These are phyloP conservation scores for Nasturtium officinale DNA, from an alignment of 345 rosid genomes.

Conservation along the genomic window DNA sequence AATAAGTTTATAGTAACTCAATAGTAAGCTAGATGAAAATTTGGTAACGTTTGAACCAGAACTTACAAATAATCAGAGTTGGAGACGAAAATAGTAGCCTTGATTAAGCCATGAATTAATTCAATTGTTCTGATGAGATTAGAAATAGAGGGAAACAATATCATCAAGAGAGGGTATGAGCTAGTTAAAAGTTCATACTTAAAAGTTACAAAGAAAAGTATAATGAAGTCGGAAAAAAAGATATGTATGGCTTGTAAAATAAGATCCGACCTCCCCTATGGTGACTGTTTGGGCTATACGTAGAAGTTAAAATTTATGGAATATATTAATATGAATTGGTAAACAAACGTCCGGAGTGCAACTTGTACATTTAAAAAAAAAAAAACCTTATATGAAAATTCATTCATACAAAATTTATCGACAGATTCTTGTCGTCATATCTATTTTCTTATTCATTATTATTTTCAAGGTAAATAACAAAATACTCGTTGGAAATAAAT, in stretches of 20 bases:
- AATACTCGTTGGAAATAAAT: conserved; percentile 17
- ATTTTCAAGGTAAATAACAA: background rate
- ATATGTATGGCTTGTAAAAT: background rate
- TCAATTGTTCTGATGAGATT: background rate
- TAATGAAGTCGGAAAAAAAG: too few relatives aligned
- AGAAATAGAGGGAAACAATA: too few relatives aligned
- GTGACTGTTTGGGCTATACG: too few relatives aligned
- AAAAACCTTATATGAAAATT: background rate
- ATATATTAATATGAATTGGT: too few relatives aligned
- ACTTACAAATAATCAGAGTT: too few relatives aligned
- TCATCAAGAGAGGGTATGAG: too few relatives aligned
- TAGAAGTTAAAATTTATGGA: background rate
- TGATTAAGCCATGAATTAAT: background rate
- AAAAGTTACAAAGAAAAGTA: too few relatives aligned
- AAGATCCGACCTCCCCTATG: background rate
- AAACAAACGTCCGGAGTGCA: too few relatives aligned
- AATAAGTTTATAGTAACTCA: too few relatives aligned
- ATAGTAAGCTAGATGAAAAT: background rate
- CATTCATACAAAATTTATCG: conserved; percentile 15
- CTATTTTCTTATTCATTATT: background rate
- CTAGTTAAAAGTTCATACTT: too few relatives aligned
- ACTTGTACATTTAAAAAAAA: background rate
- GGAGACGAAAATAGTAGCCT: too few relatives aligned
- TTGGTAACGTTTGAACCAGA: too few relatives aligned
- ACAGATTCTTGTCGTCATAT: conserved; percentile 32